Conservation (phyloP, 1,139 yeast species). For the Keqinozyma sinolaborantium region DNA sequence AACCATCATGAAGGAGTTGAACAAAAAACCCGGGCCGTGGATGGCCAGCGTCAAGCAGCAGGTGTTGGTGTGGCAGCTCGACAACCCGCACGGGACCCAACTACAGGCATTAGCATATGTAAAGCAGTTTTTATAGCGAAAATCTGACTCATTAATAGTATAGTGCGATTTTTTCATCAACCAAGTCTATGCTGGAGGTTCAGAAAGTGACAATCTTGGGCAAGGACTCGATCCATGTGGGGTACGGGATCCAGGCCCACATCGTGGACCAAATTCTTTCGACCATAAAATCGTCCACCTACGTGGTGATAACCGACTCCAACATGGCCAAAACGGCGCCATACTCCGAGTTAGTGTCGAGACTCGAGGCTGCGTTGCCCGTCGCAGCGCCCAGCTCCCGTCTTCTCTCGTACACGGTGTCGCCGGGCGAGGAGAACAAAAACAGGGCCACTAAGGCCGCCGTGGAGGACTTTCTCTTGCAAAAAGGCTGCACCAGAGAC, state of each 20-base stretch:
- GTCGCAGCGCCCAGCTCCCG: slow-evolving; percentile 49
- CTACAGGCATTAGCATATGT: slow-evolving; percentile 53
- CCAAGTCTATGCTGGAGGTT: slow-evolving; percentile 22
- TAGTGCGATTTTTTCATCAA: too few relatives aligned
- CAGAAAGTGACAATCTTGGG: slow-evolving; percentile 75
- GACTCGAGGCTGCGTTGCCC: slow-evolving; percentile 29
- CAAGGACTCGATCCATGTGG: slow-evolving; percentile 82
- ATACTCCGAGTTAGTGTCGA: slow-evolving; percentile 32
- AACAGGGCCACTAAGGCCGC: slow-evolving; percentile 85
- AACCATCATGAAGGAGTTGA: slow-evolving; percentile 46
- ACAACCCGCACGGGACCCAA: slow-evolving; percentile 52
- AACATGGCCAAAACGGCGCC: slow-evolving; percentile 74
- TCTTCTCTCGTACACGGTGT: slow-evolving; percentile 66
- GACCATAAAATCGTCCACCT: slow-evolving; percentile 77
- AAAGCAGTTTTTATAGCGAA: slow-evolving; percentile 20
- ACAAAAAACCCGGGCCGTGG: slow-evolving; percentile 84
- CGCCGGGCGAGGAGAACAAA: slow-evolving; percentile 95
- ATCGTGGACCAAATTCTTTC: slow-evolving; percentile 66
- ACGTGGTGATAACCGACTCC: slow-evolving; percentile 84
- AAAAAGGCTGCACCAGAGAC: slow-evolving; percentile 93
- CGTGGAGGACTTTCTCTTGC: slow-evolving; percentile 84
- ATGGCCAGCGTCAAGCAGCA: slow-evolving; percentile 52
- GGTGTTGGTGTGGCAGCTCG: slow-evolving; percentile 71
- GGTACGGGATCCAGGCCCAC: slow-evolving; percentile 76
- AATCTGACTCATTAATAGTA: too few relatives aligned